Percentiles rank a stretch among this genome's conserved stretches.
phyloP scores from a whole-genome alignment of 2,329 filamentous ascomycete genomes.

The Fusarium humuli region DNA sequence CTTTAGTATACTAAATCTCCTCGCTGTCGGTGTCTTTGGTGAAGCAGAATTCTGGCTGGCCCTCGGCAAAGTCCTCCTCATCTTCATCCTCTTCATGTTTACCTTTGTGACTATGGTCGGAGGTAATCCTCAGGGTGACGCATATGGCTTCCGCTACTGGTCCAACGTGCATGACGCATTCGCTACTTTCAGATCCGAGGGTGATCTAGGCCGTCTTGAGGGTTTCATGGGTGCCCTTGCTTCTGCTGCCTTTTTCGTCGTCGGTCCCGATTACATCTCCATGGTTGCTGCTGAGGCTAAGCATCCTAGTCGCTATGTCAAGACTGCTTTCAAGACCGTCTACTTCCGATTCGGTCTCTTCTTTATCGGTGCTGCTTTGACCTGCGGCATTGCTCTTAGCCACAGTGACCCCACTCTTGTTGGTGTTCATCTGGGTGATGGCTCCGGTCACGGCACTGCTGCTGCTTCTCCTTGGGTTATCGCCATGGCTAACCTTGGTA shows the following conservation, averaged over 20 bases:
- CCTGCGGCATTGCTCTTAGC: slow-evolving; percentile 28
- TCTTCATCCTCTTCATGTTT: slow-evolving; percentile 40
- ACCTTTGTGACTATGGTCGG: slow-evolving; percentile 42
- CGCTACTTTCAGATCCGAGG: slow-evolving; percentile 21
- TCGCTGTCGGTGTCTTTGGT: slow-evolving; percentile 41
- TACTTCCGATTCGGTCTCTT: slow-evolving; percentile 80
- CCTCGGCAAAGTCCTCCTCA: slow-evolving; percentile 35
- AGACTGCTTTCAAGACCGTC: slow-evolving; percentile 77
- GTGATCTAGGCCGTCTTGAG: slow-evolving; percentile 33
- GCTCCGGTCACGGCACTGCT: slow-evolving; percentile 6
- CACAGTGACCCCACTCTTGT: slow-evolving; percentile 22
- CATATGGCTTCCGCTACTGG: slow-evolving; percentile 40
- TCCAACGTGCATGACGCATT: slow-evolving; percentile 30
- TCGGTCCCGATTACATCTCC: slow-evolving; percentile 41
- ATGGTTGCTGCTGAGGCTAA: slow-evolving; percentile 37
- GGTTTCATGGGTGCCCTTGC: slow-evolving; percentile 35
- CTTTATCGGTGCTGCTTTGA: slow-evolving; percentile 68
- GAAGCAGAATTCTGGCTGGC: slow-evolving; percentile 43
- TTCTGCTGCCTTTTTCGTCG: slow-evolving; percentile 33
- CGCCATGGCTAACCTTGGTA: slow-evolving; percentile 43
- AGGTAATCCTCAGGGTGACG: slow-evolving; percentile 33
- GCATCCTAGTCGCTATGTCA: slow-evolving; percentile 70
- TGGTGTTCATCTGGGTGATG: slow-evolving; percentile 7
- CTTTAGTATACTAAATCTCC: slow-evolving; percentile 54
- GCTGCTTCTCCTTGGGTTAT: slow-evolving; percentile 40